A percentile compares a stretch with the other conserved stretches of the same genome.
phyloP scores from a whole-genome alignment of 2,329 filamentous ascomycete genomes.

The Sporothrix schenckii region DNA sequence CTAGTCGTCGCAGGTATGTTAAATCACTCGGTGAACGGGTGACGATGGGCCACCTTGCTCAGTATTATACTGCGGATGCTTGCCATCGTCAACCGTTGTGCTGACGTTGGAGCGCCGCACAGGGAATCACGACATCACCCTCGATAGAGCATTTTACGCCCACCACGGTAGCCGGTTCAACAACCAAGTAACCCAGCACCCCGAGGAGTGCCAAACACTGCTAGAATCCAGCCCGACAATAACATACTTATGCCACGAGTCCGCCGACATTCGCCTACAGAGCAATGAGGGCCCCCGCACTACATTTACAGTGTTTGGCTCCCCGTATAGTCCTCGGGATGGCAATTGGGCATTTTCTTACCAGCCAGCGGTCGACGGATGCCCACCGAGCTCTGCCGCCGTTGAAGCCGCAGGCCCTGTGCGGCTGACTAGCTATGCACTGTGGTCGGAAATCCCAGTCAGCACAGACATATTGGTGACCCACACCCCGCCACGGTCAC shows the following conservation, averaged over 20 bases:
- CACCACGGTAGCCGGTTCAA: conserved; percentile 59
- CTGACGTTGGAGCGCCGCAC: neutral
- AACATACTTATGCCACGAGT: conserved; percentile 66
- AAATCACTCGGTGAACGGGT: no score
- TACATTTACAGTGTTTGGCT: conserved; percentile 69
- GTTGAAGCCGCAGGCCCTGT: conserved; percentile 60
- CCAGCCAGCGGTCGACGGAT: conserved; percentile 47
- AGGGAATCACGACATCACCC: conserved; percentile 77
- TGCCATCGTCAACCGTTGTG: neutral
- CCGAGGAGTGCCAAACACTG: conserved; percentile 57
- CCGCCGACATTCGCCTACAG: conserved; percentile 57
- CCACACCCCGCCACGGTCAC: conserved; percentile 66
- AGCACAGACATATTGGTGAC: conserved; percentile 69
- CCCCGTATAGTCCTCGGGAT: conserved; percentile 63
- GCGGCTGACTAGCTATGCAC: conserved; percentile 58
- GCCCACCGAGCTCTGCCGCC: conserved; percentile 59
- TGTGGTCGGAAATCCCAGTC: conserved; percentile 66
- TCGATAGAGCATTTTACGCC: conserved; percentile 65
- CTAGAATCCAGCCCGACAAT: conserved; percentile 59
- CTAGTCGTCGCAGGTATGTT: conserved; percentile 67
- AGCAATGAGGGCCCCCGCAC: conserved; percentile 60
- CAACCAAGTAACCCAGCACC: conserved; percentile 58
- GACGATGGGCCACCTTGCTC: neutral
- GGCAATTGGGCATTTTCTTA: conserved; percentile 72
- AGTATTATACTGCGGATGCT: neutral